These are phyloP conservation scores for Picochlorum sp. DNA, from an alignment of 139 green algal species.

Conservation along the genomic window DNA sequence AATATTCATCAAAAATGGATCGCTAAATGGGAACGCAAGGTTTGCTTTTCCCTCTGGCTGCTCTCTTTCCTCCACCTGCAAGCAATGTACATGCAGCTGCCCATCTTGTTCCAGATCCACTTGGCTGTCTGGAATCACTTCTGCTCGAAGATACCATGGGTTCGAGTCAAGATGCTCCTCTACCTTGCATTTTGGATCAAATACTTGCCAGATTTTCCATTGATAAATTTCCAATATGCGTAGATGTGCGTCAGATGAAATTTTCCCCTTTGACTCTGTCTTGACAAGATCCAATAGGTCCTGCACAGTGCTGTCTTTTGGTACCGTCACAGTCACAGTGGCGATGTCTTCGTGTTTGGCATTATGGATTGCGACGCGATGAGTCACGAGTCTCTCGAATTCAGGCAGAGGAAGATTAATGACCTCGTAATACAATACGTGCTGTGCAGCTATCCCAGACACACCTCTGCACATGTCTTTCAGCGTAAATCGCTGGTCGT, in stretches of 20 bases:
- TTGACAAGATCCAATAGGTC: constrained; percentile 65
- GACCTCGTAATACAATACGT: constrained; percentile 89
- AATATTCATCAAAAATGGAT: constrained; percentile 81
- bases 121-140: constrained; percentile 69
- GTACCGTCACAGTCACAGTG: constrained; percentile 64
- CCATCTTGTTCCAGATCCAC: constrained; percentile 6
- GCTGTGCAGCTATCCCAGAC: background rate
- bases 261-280: constrained; percentile 25
- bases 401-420: constrained; percentile 88
- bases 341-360: constrained; percentile 59
- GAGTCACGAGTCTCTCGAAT: constrained; percentile 60
- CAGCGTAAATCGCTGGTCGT: constrained; percentile 33
- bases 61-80: constrained; percentile 21
- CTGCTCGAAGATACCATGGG: constrained; percentile 57
- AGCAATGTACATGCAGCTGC: constrained; percentile 21
- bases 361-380: constrained; percentile 66
- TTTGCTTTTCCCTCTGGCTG: constrained; percentile 4
- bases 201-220: constrained; percentile 28
- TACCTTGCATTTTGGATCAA: constrained; percentile 37
- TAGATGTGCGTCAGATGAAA: constrained; percentile 30
- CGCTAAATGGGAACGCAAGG: constrained; percentile 60
- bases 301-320: constrained; percentile 46
- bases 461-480: constrained; percentile 49
- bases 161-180: constrained; percentile 38
- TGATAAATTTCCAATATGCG: constrained; percentile 76